These are phyloP conservation scores for Backusella mclennaniae DNA, from an alignment of 192 early-diverging fungal genomes.

Conservation along the genomic window DNA sequence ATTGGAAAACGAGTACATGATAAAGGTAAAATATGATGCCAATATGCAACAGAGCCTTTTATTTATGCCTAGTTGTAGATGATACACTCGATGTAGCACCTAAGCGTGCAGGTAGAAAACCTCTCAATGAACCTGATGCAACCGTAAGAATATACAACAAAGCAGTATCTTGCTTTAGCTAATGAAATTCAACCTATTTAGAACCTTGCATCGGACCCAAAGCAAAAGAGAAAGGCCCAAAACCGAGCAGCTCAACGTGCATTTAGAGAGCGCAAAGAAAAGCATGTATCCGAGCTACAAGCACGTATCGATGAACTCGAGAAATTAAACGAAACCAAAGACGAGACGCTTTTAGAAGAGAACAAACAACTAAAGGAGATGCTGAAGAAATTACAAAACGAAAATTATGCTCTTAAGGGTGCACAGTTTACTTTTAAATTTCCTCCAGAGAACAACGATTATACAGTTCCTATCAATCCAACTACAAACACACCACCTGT, in stretches of 20 bases:
- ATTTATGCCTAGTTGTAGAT: neutral
- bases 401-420: conserved; percentile 57
- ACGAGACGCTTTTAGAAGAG: conserved; percentile 45
- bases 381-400: conserved; percentile 50
- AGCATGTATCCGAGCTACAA: conserved; percentile 77
- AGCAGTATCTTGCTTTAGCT: neutral
- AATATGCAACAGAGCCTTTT: too few relatives aligned
- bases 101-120: conserved; percentile 31
- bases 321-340: conserved; percentile 46
- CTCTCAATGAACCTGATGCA: conserved; percentile 13
- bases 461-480: neutral
- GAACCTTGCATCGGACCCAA: conserved; percentile 21
- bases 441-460: conserved; percentile 18
- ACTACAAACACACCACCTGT: neutral
- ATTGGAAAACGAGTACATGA: neutral
- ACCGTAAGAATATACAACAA: neutral
- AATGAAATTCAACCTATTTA: neutral
- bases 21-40: neutral
- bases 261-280: conserved; percentile 75
- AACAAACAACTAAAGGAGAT: conserved; percentile 50
- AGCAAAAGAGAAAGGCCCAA: conserved; percentile 41
- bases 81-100: neutral
- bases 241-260: conserved; percentile 37
- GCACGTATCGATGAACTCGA: conserved; percentile 70
- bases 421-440: conserved; percentile 57